Evolutionary conservation across 169 alveolate genomes (phyloP).

Genomic region (Babesia bovis): DNA sequence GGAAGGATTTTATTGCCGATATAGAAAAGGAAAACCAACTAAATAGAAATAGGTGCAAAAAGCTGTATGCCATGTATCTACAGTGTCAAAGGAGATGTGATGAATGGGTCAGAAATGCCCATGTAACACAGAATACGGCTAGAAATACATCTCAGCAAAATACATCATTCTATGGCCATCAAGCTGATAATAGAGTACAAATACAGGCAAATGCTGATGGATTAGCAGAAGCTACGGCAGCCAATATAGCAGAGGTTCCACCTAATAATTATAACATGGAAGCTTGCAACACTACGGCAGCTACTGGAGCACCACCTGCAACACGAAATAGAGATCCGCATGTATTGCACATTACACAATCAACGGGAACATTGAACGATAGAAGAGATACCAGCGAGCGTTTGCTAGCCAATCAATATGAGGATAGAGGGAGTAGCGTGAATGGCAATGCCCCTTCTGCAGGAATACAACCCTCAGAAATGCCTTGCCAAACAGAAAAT

Average conservation of each 20-base stretch:
- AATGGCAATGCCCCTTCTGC: neutral
- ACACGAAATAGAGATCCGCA: neutral
- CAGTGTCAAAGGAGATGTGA: constrained; percentile 26
- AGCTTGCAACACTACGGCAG: constrained; percentile 24
- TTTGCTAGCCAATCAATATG: neutral
- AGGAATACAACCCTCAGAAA: neutral
- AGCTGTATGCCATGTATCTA: constrained; percentile 34
- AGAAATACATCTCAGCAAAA: neutral
- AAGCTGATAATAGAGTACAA: constrained; percentile 1
- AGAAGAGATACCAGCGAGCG: neutral
- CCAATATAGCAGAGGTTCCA: neutral
- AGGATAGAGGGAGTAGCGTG: neutral
- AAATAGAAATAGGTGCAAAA: constrained; percentile 34
- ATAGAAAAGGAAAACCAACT: constrained; percentile 45
- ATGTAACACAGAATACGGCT: neutral
- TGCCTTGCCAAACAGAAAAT: neutral
- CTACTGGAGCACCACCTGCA: neutral
- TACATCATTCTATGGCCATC: neutral
- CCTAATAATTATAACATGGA: neutral
- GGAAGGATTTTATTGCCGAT: constrained; percentile 61
- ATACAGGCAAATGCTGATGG: neutral
- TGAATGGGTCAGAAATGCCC: constrained; percentile 11
- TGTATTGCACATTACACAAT: neutral
- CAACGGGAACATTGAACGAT: neutral
- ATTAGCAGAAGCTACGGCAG: constrained; percentile 7